Evolutionary conservation across 345 rosid species (phyloP).

Genomic region (Arabidopsis suecica): DNA sequence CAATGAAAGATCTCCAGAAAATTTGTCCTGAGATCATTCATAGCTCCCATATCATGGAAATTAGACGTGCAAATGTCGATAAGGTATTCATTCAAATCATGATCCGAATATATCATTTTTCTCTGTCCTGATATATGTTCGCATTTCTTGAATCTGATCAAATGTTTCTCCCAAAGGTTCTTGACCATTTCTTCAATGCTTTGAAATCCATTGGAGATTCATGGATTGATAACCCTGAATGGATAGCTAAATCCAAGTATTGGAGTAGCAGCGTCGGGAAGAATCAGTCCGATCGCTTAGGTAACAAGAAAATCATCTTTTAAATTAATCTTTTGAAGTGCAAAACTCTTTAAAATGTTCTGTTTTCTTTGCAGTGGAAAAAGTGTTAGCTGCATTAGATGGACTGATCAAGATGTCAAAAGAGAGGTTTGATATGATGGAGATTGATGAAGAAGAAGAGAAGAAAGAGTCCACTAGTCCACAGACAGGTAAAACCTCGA

Average conservation of each 20-base stretch:
- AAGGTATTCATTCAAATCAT: slow-evolving; percentile 52
- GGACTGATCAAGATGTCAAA: slow-evolving; percentile 59
- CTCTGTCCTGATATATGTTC: background rate
- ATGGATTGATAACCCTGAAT: slow-evolving; percentile 58
- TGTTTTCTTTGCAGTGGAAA: slow-evolving; percentile 52
- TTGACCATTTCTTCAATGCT: slow-evolving; percentile 55
- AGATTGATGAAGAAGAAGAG: slow-evolving; percentile 57
- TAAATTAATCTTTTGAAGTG: background rate
- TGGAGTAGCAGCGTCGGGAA: slow-evolving; percentile 49
- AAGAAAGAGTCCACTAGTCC: slow-evolving; percentile 39
- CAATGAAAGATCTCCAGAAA: slow-evolving; percentile 72
- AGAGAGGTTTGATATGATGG: slow-evolving; percentile 67
- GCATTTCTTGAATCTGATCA: slow-evolving; percentile 13
- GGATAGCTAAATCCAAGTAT: slow-evolving; percentile 57
- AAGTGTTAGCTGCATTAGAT: slow-evolving; percentile 61
- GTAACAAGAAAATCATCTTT: slow-evolving; percentile 34
- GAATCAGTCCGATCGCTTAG: slow-evolving; percentile 55
- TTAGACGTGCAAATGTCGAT: slow-evolving; percentile 54
- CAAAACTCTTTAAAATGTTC: background rate
- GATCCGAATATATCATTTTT: background rate
- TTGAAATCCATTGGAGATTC: slow-evolving; percentile 71
- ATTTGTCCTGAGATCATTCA: slow-evolving; percentile 65
- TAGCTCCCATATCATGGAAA: slow-evolving; percentile 48
- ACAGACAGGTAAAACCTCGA: slow-evolving; percentile 26
- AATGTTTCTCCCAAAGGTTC: slow-evolving; percentile 48